A percentile compares a stretch with the other conserved stretches of the same genome.
Conservation (phyloP, 1,139 yeast genomes). For the Suhomyces ambrosiae region DNA sequence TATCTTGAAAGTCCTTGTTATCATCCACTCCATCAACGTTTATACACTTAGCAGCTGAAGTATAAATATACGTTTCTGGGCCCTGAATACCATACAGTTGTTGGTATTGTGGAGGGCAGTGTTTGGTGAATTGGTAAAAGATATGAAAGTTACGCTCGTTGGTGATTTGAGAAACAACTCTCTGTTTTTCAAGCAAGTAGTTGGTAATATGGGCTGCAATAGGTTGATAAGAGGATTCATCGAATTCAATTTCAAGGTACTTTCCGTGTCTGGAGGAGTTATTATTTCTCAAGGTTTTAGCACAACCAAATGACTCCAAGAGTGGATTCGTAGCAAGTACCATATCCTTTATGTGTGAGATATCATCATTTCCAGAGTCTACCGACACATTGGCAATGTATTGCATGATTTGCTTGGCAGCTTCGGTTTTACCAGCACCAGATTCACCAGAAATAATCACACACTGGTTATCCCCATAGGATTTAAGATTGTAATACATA, state of each 20-base stretch:
- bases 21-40: conserved; percentile 88
- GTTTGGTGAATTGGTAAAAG: conserved; percentile 92
- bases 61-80: conserved; percentile 90
- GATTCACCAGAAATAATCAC: conserved; percentile 98
- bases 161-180: conserved; percentile 91
- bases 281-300: conserved; percentile 93
- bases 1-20: conserved; percentile 72
- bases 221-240: conserved; percentile 73
- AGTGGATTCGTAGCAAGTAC: conserved; percentile 97
- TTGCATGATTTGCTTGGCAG: conserved; percentile 98
- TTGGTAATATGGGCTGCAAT: conserved; percentile 95
- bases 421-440: conserved; percentile 99
- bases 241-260: conserved; percentile 89
- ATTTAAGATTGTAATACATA: conserved; percentile 93
- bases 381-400: conserved; percentile 84
- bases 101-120: conserved; percentile 83
- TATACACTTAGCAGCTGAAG: conserved; percentile 85
- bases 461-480: conserved; percentile 94
- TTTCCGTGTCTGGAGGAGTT: conserved; percentile 98
- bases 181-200: conserved; percentile 88
- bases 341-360: conserved; percentile 91
- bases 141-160: conserved; percentile 97
- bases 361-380: conserved; percentile 39
- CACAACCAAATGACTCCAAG: conserved; percentile 97
- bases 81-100: conserved; percentile 85